Base-by-base conservation (phyloP, 2,329 filamentous ascomycete species). In the Aureobasidium musti region DNA sequence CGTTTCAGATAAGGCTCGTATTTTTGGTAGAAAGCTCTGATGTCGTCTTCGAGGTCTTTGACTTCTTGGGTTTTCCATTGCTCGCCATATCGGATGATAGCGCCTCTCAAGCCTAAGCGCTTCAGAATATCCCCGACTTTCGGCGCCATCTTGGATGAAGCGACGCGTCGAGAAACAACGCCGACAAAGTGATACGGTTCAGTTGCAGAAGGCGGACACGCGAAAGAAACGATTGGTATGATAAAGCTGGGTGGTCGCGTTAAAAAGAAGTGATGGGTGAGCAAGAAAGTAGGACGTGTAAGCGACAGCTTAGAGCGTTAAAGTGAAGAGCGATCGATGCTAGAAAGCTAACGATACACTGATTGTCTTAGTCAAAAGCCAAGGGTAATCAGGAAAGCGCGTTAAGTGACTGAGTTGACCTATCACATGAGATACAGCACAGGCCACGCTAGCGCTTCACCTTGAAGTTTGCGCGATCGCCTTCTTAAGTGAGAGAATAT, bases 371-470 rank as follows among this genome's bases (percentile, higher is more conserved):
- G 43, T 61, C 30, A 49, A 49, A 47, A 60, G 56, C n/a, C 56
- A 60, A 47, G 56, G 26, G 41, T 47, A 6, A 49, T 37, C 43
- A 43, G 57, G 11, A 21, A 61, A n/a, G 30, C 57, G 57, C 57
- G 57, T 45, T 47, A 45, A 30, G 26, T 47, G 39, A 59, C 5
- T 45, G 11, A 13, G 13, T 49, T 35, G 41, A 49, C 57, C 57
- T 61, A 49, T 61, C 57, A 61, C 43, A 61, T 37, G 43, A 49
- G 54, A 45, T 26, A 35, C 19, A 23, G 57, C 57, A 61, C 57
- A 49, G 43, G 43, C 57, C 57, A 61, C 28, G 41, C 43, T 49
- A 61, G 43, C 41, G 54, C 54, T 61, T 59, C 57, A 61, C 57
- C 37, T 61, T 49, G 14, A n/a, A 52, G 49, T 52, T 52, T 19